Evolutionary conservation across 192 early-diverging fungal genomes (phyloP).

Genomic region (Rhizophagus prolifer): DNA sequence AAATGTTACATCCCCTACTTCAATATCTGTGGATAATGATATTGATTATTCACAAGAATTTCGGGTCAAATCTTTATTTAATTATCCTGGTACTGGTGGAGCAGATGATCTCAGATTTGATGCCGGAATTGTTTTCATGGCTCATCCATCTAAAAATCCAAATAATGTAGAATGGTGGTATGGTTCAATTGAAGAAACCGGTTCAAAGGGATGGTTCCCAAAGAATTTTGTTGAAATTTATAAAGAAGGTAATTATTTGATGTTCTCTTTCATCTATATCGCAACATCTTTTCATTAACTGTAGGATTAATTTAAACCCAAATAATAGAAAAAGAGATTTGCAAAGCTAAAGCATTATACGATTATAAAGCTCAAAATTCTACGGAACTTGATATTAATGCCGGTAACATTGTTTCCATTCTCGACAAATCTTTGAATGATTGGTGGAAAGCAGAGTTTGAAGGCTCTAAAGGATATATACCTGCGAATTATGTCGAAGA

Average conservation of each 20-base stretch:
- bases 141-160: constrained; percentile 37
- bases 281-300: neutral
- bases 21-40: constrained; percentile 22
- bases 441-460: constrained; percentile 48
- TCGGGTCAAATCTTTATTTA: constrained; percentile 43
- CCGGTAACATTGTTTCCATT: constrained; percentile 62
- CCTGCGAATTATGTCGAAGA: constrained; percentile 54
- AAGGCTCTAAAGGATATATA: constrained; percentile 41
- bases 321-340: constrained; percentile 34
- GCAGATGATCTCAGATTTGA: constrained; percentile 44
- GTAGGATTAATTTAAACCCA: neutral
- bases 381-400: constrained; percentile 63
- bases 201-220: constrained; percentile 49
- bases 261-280: neutral
- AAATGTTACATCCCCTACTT: neutral
- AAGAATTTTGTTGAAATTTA: constrained; percentile 46
- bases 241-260: constrained; percentile 28
- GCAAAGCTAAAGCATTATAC: constrained; percentile 44
- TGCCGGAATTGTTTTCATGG: constrained; percentile 39
- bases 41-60: constrained; percentile 35
- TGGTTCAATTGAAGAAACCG: constrained; percentile 39
- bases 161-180: constrained; percentile 51
- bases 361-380: constrained; percentile 44
- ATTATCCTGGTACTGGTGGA: constrained; percentile 37
- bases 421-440: constrained; percentile 48